A percentile compares a stretch with the other conserved stretches of the same genome.
phyloP scores from a whole-genome alignment of 148 eudicot species.

The Tetragonia tetragonoides region DNA sequence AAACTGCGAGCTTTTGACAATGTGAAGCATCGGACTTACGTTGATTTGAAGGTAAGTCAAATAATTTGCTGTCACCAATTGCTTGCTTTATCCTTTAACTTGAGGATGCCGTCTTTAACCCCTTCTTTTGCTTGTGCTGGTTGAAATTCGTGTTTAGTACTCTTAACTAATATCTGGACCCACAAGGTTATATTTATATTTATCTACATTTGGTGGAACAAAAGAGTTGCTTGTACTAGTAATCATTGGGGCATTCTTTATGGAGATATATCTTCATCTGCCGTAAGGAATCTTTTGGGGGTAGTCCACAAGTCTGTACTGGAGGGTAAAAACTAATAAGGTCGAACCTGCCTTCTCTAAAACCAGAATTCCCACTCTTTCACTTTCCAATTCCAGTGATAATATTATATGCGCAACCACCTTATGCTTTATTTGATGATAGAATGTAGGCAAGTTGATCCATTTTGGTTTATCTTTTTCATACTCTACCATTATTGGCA shows the following conservation, averaged over 20 bases:
- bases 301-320: slow-evolving; percentile 10
- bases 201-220: slow-evolving; percentile 31
- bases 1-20: slow-evolving; percentile 83
- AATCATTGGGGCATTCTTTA: slow-evolving; percentile 25
- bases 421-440: background rate
- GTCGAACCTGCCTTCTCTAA: slow-evolving; percentile 4
- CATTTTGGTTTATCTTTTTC: background rate
- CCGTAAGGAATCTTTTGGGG: slow-evolving; percentile 30
- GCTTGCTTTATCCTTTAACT: background rate
- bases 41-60: slow-evolving; percentile 75
- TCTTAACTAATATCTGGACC: slow-evolving; percentile 10
- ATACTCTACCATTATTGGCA: background rate
- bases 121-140: background rate
- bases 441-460: too few relatives aligned
- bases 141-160: background rate
- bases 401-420: slow-evolving; percentile 1
- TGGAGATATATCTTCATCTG: slow-evolving; percentile 10
- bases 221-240: slow-evolving; percentile 27
- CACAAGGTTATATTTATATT: slow-evolving; percentile 14
- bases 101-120: background rate
- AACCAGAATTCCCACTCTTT: slow-evolving; percentile 1
- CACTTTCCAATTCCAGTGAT: background rate
- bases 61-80: background rate
- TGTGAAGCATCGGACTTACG: slow-evolving; percentile 91
- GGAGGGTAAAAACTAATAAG: slow-evolving; percentile 7